phyloP scores from a whole-genome alignment of 1,139 yeast species.

The Geotrichum siamense region DNA sequence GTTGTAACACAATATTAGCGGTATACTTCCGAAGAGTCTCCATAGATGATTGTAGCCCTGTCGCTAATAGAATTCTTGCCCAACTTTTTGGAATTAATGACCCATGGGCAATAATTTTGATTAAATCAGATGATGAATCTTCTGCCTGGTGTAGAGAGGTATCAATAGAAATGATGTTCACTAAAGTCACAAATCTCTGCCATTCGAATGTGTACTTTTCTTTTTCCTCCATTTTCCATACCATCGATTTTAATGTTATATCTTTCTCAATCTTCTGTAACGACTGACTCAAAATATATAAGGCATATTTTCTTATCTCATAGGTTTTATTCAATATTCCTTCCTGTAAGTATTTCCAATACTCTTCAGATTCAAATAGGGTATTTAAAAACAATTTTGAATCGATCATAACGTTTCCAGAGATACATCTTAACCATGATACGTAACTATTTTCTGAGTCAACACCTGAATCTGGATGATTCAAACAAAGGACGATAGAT shows the following conservation, averaged over 20 bases:
- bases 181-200: slow-evolving; percentile 65
- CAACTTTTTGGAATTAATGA: slow-evolving; percentile 56
- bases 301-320: slow-evolving; percentile 65
- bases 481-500: slow-evolving; percentile 9
- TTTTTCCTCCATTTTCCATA: slow-evolving; percentile 40
- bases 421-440: slow-evolving; percentile 27
- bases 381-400: slow-evolving; percentile 32
- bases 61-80: slow-evolving; percentile 64
- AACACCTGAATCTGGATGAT: slow-evolving; percentile 9
- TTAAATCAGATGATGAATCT: slow-evolving; percentile 64
- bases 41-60: slow-evolving; percentile 72
- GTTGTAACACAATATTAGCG: slow-evolving; percentile 48
- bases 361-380: slow-evolving; percentile 37
- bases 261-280: slow-evolving; percentile 42
- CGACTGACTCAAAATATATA: slow-evolving; percentile 60
- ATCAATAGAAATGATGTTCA: slow-evolving; percentile 76
- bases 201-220: slow-evolving; percentile 46
- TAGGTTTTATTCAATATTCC: slow-evolving; percentile 54
- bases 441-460: slow-evolving; percentile 23
- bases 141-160: slow-evolving; percentile 81
- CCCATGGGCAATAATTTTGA: slow-evolving; percentile 46
- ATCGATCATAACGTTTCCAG: slow-evolving; percentile 20
- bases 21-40: slow-evolving; percentile 70
- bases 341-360: slow-evolving; percentile 54
- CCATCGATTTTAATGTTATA: slow-evolving; percentile 41